Evolutionary conservation across 2,329 filamentous ascomycete genomes (phyloP).

Genomic region (Beauveria asiatica): DNA sequence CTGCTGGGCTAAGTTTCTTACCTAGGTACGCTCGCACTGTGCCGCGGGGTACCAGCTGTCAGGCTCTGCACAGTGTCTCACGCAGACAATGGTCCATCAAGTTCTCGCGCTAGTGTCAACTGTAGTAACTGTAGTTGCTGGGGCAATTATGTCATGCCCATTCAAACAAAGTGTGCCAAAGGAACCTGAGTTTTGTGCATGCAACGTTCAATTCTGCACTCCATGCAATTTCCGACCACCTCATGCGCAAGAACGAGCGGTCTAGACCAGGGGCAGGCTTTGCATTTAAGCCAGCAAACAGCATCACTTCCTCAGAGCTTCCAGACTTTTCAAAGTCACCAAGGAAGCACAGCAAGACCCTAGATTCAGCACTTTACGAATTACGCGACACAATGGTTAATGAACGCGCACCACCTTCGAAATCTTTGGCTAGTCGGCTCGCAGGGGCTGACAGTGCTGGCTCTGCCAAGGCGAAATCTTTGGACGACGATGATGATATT

Average conservation of each 20-base stretch:
- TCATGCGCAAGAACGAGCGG: constrained; percentile 14
- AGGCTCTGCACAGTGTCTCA: constrained; percentile 12
- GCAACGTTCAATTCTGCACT: constrained; percentile 10
- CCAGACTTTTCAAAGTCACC: constrained; percentile 15
- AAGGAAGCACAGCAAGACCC: constrained; percentile 7
- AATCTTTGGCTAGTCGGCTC: constrained; percentile 27
- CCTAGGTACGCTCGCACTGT: neutral
- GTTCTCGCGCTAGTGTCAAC: neutral
- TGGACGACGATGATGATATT: constrained; percentile 23
- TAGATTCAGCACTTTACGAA: constrained; percentile 14
- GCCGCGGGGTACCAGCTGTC: neutral
- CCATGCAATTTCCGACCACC: neutral
- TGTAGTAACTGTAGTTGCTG: constrained; percentile 20
- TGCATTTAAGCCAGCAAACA: constrained; percentile 24
- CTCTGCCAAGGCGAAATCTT: neutral
- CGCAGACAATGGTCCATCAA: neutral
- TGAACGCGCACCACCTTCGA: constrained; percentile 37
- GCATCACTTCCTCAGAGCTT: constrained; percentile 18
- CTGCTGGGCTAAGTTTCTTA: no score
- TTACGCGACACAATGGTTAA: constrained; percentile 33
- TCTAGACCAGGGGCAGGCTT: constrained; percentile 23
- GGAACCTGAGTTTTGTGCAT: constrained; percentile 11
- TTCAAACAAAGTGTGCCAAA: constrained; percentile 14
- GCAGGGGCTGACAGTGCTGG: constrained; percentile 21
- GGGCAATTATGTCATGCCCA: constrained; percentile 23